Evolutionary conservation across 441 rosid species (phyloP).

Genomic region (Codiaeum variegatum): DNA sequence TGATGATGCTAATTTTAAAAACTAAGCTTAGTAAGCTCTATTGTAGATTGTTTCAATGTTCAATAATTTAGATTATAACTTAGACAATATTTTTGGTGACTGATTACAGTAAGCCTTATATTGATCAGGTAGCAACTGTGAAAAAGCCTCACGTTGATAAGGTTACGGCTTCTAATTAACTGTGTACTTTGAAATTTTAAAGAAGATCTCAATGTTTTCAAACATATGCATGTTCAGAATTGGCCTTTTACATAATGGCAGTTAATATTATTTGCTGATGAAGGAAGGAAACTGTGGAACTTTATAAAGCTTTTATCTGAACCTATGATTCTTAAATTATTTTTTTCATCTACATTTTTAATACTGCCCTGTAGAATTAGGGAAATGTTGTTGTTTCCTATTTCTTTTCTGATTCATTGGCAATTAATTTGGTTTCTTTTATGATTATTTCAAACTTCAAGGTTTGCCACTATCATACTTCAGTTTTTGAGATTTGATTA

Average conservation of each 20-base stretch:
- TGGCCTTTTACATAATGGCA: background rate
- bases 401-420: background rate
- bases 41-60: too few species aligned
- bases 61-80: too few species aligned
- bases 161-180: background rate
- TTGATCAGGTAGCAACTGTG: too few species aligned
- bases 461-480: background rate
- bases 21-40: too few species aligned
- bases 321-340: background rate
- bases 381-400: background rate
- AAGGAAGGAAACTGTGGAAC: background rate
- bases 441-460: background rate
- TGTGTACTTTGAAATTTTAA: background rate
- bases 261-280: background rate
- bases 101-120: too few species aligned
- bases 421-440: background rate
- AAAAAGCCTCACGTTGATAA: too few species aligned
- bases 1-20: too few species aligned
- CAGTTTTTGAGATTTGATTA: constrained; percentile 12
- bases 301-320: background rate
- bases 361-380: background rate
- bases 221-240: background rate
- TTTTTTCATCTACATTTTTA: background rate
- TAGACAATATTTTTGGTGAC: too few species aligned
- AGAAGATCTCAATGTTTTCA: background rate